phyloP scores from a whole-genome alignment of 768 basidiomycete species.

The Boletus insuetus region DNA sequence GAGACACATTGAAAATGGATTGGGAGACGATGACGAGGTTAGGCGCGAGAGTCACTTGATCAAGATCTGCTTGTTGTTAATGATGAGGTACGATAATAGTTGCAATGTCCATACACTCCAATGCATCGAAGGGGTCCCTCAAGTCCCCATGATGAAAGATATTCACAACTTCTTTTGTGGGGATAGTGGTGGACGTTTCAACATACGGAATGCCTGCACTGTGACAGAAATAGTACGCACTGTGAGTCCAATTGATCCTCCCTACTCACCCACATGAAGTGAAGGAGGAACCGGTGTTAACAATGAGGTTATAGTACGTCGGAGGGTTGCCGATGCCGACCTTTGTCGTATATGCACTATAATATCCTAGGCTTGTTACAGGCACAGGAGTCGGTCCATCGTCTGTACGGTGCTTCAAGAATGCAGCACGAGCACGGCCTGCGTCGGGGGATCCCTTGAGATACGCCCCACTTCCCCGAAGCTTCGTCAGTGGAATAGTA shows the following conservation, averaged over 20 bases:
- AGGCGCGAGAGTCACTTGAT: slow-evolving; percentile 25
- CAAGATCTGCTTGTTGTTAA: slow-evolving; percentile 11
- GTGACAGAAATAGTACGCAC: not conserved
- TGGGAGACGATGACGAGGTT: slow-evolving; percentile 26
- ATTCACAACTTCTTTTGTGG: slow-evolving; percentile 19
- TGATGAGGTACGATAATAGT: not conserved
- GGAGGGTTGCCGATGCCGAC: slow-evolving; percentile 27
- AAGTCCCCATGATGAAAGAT: slow-evolving; percentile 12
- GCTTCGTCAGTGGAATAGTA: slow-evolving; percentile 11
- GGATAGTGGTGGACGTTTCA: slow-evolving; percentile 21
- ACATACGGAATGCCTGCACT: slow-evolving; percentile 17
- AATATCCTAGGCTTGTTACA: slow-evolving; percentile 4
- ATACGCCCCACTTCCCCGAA: slow-evolving; percentile 9
- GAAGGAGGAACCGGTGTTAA: slow-evolving; percentile 34
- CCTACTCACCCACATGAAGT: slow-evolving; percentile 23
- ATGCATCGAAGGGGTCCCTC: no score
- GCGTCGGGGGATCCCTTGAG: slow-evolving; percentile 17
- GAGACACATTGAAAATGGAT: slow-evolving; percentile 28
- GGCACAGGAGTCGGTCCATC: slow-evolving; percentile 10
- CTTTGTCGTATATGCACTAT: slow-evolving; percentile 11
- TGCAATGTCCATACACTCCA: slow-evolving; percentile 28
- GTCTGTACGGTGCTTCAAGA: not conserved
- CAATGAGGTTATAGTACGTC: slow-evolving; percentile 27
- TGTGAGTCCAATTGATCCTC: not conserved
- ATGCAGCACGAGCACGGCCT: slow-evolving; percentile 14